Conservation (phyloP, 2,329 filamentous ascomycete species). For the Monilinia fructicola region DNA sequence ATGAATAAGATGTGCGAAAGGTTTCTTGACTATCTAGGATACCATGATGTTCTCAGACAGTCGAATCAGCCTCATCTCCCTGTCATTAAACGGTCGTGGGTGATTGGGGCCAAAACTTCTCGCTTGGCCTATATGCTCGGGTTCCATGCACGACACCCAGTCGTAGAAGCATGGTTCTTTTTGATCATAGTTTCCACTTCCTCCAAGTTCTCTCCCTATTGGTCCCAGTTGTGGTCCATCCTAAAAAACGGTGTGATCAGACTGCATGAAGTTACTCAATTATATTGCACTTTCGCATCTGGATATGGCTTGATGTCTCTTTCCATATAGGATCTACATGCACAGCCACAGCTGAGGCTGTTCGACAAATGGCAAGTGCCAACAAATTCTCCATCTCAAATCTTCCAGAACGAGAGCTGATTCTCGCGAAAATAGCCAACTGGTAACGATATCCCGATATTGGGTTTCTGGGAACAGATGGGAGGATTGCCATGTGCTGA, state of each 20-base stretch:
- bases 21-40: background rate
- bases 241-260: background rate
- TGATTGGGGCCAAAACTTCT: slow-evolving; percentile 3
- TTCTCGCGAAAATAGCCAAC: background rate
- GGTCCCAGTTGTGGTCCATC: too few relatives aligned
- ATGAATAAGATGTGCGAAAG: background rate
- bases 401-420: background rate
- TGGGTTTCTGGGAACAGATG: background rate
- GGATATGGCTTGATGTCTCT: background rate
- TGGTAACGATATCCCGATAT: background rate
- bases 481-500: background rate
- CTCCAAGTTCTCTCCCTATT: background rate
- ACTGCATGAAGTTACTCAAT: background rate
- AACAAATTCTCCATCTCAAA: background rate
- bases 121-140: background rate
- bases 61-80: background rate
- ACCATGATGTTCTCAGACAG: background rate
- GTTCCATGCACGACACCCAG: background rate
- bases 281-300: background rate
- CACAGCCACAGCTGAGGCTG: slow-evolving; percentile 4
- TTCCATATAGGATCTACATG: background rate
- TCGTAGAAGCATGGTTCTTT: background rate
- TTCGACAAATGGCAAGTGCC: background rate
- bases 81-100: background rate
- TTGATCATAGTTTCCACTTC: background rate